Base-by-base conservation (phyloP, 305 asterid species). In the Ilex paraguariensis region DNA sequence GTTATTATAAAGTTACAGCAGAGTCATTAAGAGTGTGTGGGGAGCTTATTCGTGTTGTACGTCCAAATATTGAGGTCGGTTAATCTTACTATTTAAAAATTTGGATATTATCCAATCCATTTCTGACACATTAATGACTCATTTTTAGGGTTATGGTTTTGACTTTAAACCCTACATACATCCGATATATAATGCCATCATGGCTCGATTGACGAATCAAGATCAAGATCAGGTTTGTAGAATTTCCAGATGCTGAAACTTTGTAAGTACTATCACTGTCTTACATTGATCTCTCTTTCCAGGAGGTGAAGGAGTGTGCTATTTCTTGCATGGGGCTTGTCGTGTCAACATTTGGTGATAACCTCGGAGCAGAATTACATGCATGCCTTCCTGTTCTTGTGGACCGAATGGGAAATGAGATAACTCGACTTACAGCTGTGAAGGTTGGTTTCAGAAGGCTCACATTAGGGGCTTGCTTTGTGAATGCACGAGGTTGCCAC, bases 291-390 rank as follows among this genome's bases (percentile, higher is more conserved):
- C 5, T 15, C 13, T 60, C 44, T 61, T 74, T 66, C 14, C 91
- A 93, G 99, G 99, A 94, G 85, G 99, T 94, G 67, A 94, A 94
- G 79, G 99, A 94, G 83, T 88, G 98, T 70, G 98, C 99, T 59
- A 91, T 94, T 73, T 84, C 94, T 77, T 94, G 99, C 83, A 88
- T 94, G 97, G 99, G 99, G 64, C 96, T 88, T 64, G 97, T 81
- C 69, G 94, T 91, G 70, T 94, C 97, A 57, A 88, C 95, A 45
- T 94, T 94, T 74, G 99, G 99, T 59, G 99, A 94, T 87, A 89
- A 88, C 67, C 95, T 94, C 70, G 79, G 63, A 56, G 67, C 81
- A 36, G 97, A 91, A 64, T 73, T 94, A 73, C 86, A 91, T 46
- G 71, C 90, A 65, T 91, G 99, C 75, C 98, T 94, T 78, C 99